Base-by-base conservation (phyloP, 192 early-diverging fungal genomes). In the Podila minutissima region DNA sequence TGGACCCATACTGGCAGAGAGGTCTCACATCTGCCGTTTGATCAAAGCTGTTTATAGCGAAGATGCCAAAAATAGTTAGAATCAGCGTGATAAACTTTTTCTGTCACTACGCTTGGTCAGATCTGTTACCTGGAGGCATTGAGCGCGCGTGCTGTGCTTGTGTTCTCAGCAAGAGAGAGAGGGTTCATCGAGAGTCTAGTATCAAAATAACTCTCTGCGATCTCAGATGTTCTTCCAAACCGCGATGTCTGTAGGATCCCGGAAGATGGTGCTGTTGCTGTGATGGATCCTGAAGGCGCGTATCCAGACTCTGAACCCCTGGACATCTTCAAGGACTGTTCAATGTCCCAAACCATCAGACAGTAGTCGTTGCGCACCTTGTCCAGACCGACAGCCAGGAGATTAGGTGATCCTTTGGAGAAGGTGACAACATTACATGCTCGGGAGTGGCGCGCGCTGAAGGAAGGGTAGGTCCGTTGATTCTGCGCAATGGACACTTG, bases 261-360 rank as follows among this genome's bases (percentile, higher is more conserved):
- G 6, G 71, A 50, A 26, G 69, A 20, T 35, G 59, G 15, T 29
- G 77, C 65, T 35, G 32, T 41, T 19, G 59, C 37, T 22, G 55
- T 51, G 32, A 81, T 81, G 11, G 66, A 41, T 31, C 77, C 77
- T 35, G 77, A 69, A 1, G 77, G 77, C 5, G 77, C 71, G 64
- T 69, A 81, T 28, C 57, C 69, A 22, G 77, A 69, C 0, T 81
- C 77, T n/a, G 66, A 59, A 63, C 59, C 62, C 51, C 46, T 62
- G 4, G 71, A 87, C 58, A 68, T 82, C 12, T 61, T 75, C 51
- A 86, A 66, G 22, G 89, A 83, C 62, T 85, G 77, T 60, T 88
- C 89, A 5, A 92, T 74, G 84, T 95, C 93, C 93, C 93, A 95
- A 4, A 95, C 88, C 69, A 93, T 79, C 49, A 95, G 70, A 64